Evolutionary conservation across 805 yeast species (phyloP), one percentile per base, ranked within the genome.

Genomic region (Kazachstania bromeliacearum): DNA sequence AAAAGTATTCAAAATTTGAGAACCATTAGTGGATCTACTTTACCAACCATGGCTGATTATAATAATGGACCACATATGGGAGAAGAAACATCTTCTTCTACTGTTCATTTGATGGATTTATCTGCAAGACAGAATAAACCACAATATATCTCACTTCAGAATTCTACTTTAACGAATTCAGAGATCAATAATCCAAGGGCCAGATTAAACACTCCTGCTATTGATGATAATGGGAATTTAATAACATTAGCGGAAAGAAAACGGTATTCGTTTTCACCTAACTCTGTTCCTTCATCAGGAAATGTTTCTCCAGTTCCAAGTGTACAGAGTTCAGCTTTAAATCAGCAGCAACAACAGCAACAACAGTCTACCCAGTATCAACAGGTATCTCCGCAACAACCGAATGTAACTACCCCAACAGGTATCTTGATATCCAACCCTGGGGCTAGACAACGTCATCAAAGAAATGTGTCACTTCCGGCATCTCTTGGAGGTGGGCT

Each of bases 141-240:
- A n/a, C 50, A 48, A 31, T 52, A 44, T 35, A 55, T 55, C 22
- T 50, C 50, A 23, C 39, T 55, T 22, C 45, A 48, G 24, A 44
- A 42, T 33, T 22, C 42, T 12, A 25, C 43, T 8, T 41, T 44
- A 4, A 19, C 33, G 17, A 36, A 29, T 24, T 16, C 33, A 9
- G 36, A 36, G 28, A 12, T 7, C 16, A 31, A 17, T 16, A 31
- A 13, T 7, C 36, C 28, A 10, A 41, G 52, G 31, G 45, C 60
- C 7, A 50, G 42, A 28, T 42, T 55, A 3, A 52, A 57, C 28
- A 58, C 64, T 1, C 64, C 64, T 3, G 58, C 61, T 10, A 56
- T 60, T 31, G 64, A 60, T 40, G 64, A 60, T 31, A 51, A 60
- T 35, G 64, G 64, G 26, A 60, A 60, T 36, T 35, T 60, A 42